phyloP scores from a whole-genome alignment of 2,329 filamentous ascomycete species.

The Aspergillus sp. region DNA sequence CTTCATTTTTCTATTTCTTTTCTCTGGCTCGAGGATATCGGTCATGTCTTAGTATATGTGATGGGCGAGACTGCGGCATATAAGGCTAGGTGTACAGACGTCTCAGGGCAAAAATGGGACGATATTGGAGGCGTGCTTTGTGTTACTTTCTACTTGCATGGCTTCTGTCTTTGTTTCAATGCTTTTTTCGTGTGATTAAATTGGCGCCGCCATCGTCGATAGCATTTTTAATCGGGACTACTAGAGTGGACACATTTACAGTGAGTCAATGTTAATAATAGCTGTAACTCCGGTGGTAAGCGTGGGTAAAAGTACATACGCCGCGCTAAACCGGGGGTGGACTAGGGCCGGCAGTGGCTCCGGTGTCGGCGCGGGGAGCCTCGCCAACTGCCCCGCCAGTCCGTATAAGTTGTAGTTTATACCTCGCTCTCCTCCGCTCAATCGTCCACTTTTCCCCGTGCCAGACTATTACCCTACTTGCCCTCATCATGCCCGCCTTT shows the following conservation, averaged over 20 bases:
- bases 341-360: conserved; percentile 15
- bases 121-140: conserved; percentile 11
- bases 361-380: conserved; percentile 32
- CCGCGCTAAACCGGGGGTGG: conserved; percentile 10
- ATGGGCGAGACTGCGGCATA: conserved; percentile 18
- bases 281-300: not conserved
- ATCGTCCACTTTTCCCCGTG: conserved; percentile 9
- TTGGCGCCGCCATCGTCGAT: not conserved
- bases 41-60: conserved; percentile 10
- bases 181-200: conserved; percentile 6
- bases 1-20: conserved; percentile 17
- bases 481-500: conserved; percentile 63
- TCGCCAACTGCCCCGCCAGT: conserved; percentile 19
- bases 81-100: conserved; percentile 15
- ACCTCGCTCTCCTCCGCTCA: not conserved
- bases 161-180: conserved; percentile 5
- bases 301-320: conserved; percentile 1
- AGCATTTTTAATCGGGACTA: not conserved
- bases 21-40: conserved; percentile 14
- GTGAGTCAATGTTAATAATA: not conserved
- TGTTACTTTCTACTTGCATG: conserved; percentile 2
- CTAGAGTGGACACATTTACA: not conserved
- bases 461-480: not conserved
- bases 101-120: conserved; percentile 14
- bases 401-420: conserved; percentile 17